A percentile compares a stretch with the other conserved stretches of the same genome.
Evolutionary conservation across 305 asterid species (phyloP).

Genomic region (Rubia tinctorum): DNA sequence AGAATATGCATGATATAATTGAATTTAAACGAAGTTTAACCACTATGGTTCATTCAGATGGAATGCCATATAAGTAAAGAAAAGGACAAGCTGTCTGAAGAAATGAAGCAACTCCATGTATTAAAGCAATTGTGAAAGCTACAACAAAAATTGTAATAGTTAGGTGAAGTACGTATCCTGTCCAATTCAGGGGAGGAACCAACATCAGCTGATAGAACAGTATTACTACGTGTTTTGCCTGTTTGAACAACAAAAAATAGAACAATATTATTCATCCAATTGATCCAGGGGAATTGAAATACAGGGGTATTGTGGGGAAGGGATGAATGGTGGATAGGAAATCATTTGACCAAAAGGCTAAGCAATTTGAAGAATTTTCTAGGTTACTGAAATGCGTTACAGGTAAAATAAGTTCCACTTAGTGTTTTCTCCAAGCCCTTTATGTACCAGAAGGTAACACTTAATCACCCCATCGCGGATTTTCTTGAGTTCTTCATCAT

Average conservation of each 20-base stretch:
- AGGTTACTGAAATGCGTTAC: slow-evolving; percentile 18
- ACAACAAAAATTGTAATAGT: not conserved
- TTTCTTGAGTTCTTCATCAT: not conserved
- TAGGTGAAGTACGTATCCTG: slow-evolving; percentile 56
- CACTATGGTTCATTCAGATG: not conserved
- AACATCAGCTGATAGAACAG: slow-evolving; percentile 94
- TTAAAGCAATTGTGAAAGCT: not conserved
- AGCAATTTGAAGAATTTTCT: not conserved
- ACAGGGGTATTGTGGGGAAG: not conserved
- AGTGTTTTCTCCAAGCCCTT: slow-evolving; percentile 96
- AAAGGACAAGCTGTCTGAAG: not conserved
- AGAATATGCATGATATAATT: not conserved
- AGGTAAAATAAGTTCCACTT: slow-evolving; percentile 26
- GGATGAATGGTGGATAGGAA: not conserved
- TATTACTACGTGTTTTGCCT: slow-evolving; percentile 98
- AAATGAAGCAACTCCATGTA: not conserved
- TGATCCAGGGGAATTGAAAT: not conserved
- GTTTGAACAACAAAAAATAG: slow-evolving; percentile 25
- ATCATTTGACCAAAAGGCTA: not conserved
- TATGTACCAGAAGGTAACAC: slow-evolving; percentile 86
- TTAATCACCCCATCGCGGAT: slow-evolving; percentile 93
- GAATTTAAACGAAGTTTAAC: not conserved
- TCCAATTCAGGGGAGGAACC: slow-evolving; percentile 91
- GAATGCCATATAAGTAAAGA: not conserved
- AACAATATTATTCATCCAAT: not conserved